Conservation (phyloP, 345 rosid genomes). For the Gossypium thurberi region DNA sequence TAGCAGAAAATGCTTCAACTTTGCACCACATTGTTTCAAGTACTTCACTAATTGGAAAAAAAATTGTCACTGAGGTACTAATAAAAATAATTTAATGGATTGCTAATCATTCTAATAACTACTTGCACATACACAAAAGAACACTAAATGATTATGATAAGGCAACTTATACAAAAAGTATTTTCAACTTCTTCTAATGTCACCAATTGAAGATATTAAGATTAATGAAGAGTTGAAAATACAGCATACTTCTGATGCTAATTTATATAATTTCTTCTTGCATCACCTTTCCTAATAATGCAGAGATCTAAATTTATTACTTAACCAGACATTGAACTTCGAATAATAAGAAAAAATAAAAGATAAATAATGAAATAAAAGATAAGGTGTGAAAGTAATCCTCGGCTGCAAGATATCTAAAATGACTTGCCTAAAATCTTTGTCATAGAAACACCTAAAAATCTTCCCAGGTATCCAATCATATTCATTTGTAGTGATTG, state of each 20-base stretch:
- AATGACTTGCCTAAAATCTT: slow-evolving; percentile 71
- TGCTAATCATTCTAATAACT: not conserved
- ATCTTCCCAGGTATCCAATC: slow-evolving; percentile 98
- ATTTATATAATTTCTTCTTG: not conserved
- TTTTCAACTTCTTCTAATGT: not conserved
- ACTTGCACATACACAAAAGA: not conserved
- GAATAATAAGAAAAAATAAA: not conserved
- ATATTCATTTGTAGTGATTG: slow-evolving; percentile 40
- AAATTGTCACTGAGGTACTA: not conserved
- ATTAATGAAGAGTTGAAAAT: not conserved
- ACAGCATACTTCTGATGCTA: not conserved
- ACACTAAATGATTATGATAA: not conserved
- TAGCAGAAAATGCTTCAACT: slow-evolving; percentile 7
- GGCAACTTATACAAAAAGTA: not conserved
- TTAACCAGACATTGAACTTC: not conserved
- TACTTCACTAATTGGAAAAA: not conserved
- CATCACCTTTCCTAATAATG: not conserved
- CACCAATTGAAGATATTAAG: not conserved
- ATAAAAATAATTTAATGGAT: not conserved
- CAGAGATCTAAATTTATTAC: not conserved
- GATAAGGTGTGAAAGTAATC: not conserved
- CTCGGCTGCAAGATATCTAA: not conserved
- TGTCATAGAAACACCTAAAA: slow-evolving; percentile 88
- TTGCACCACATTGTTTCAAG: not conserved
- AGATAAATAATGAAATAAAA: not conserved